Conservation (phyloP, 345 rosid species). For the Brassica nigra region DNA sequence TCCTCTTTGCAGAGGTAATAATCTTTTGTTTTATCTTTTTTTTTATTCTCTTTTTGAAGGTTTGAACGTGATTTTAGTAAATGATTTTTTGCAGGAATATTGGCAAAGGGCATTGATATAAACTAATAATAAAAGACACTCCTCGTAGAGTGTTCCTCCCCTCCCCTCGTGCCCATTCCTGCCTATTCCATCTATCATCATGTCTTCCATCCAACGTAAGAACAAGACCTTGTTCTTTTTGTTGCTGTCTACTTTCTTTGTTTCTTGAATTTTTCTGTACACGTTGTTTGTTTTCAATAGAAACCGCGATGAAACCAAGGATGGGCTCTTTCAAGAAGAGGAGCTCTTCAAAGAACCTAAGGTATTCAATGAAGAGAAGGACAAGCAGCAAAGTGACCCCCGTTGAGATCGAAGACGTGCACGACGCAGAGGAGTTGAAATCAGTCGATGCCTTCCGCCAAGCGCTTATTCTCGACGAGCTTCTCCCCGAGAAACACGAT, state of each 20-base stretch:
- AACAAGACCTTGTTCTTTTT: background rate
- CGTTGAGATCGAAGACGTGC: conserved; percentile 59
- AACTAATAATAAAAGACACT: conserved; percentile 25
- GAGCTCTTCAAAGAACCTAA: conserved; percentile 71
- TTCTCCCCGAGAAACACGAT: conserved; percentile 77
- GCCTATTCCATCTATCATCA: conserved; percentile 49
- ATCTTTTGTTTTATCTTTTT: background rate
- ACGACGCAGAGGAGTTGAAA: conserved; percentile 71
- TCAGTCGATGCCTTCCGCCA: conserved; percentile 85
- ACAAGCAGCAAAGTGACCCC: conserved; percentile 83
- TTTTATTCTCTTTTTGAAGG: background rate
- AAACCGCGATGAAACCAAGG: conserved; percentile 46
- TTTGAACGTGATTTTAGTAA: background rate
- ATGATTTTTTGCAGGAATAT: conserved; percentile 35
- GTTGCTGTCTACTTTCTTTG: conserved; percentile 16
- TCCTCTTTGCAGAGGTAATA: conserved; percentile 55
- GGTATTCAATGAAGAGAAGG: conserved; percentile 68
- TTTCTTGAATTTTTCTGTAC: conserved; percentile 14
- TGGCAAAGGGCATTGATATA: conserved; percentile 43
- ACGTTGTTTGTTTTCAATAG: conserved; percentile 16
- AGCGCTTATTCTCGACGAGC: conserved; percentile 69
- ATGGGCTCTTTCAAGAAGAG: conserved; percentile 72
- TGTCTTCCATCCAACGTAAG: conserved; percentile 42
- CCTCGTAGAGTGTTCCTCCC: conserved; percentile 42
- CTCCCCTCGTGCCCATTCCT: conserved; percentile 44